Evolutionary conservation across 352 stramenopile species (phyloP), one percentile per base, ranked within the genome.

Genomic region (Peronospora destructor): DNA sequence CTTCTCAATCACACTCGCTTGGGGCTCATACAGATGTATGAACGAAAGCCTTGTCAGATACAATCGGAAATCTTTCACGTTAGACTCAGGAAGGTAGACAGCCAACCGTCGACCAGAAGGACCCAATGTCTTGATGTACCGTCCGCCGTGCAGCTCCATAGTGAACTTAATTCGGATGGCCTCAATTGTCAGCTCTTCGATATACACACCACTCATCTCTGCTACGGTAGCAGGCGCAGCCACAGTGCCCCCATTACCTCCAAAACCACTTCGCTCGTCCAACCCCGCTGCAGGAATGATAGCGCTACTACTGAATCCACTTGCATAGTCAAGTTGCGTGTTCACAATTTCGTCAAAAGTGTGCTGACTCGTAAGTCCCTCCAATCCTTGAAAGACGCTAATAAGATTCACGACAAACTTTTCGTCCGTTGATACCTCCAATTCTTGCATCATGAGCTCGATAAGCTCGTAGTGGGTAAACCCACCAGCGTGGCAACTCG

Each of bases 401-500:
- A 94, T 94, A 16, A 94, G 57, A 43, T 94, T 90, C 12, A 91
- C 84, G 5, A 94, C 80, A 64, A 94, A 94, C 59, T 92, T 94
- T 48, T 94, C 84, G 57, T 94, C 84, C 1, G 84, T 94, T 11
- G 81, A 92, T 11, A 94, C 77, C 51, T 91, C 81, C n/a, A 94
- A 44, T 38, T 94, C 84, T 60, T 91, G 81, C 70, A 94, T 82
- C 17, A 87, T 75, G 10, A 94, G 70, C 59, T 94, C 78, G 21
- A 94, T 76, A 4, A 92, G 59, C 44, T 94, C 84, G 38, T 90
- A 91, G 51, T 94, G 84, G 13, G 64, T 82, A 39, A 94, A 87
- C 36, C 88, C 74, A 0, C 81, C 81, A 6, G 84, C 77, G 16
- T 77, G 79, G 53, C 73, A 89, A 21, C 64, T 79, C 16, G 76